These are phyloP conservation scores for Amanita brunnescens DNA, from an alignment of 768 basidiomycete genomes.

Conservation along the genomic window DNA sequence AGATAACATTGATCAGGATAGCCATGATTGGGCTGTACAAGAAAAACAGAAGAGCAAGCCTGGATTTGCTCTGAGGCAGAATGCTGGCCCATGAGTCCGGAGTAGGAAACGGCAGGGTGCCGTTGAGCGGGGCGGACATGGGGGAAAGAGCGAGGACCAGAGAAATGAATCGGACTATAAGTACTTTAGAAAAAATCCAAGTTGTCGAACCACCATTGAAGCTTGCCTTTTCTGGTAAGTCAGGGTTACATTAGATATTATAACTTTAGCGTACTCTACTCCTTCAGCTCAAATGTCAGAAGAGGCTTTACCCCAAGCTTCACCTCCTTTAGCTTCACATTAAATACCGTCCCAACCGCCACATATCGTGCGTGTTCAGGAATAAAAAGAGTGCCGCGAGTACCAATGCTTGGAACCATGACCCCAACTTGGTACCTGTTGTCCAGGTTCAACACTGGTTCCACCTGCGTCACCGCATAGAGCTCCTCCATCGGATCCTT, in stretches of 20 bases:
- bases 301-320: conserved; percentile 19
- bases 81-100: conserved; percentile 37
- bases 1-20: conserved; percentile 65
- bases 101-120: conserved; percentile 21
- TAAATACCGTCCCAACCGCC: conserved; percentile 2
- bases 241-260: not conserved
- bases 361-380: not conserved
- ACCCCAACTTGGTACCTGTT: conserved; percentile 11
- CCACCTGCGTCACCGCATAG: conserved; percentile 13
- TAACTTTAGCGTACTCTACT: too few relatives aligned
- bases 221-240: conserved; percentile 2
- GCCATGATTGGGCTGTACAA: conserved; percentile 62
- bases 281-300: not conserved
- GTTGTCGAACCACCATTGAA: conserved; percentile 23
- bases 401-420: conserved; percentile 16
- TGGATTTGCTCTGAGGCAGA: conserved; percentile 33
- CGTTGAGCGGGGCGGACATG: conserved; percentile 19
- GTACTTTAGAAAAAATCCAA: conserved; percentile 20
- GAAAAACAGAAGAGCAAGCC: conserved; percentile 36
- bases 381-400: conserved; percentile 10
- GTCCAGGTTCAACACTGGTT: conserved; percentile 9
- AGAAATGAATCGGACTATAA: conserved; percentile 12
- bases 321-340: conserved; percentile 20
- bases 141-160: conserved; percentile 8
- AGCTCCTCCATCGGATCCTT: conserved; percentile 19